phyloP scores from a whole-genome alignment of 345 rosid species.

The Rhodomyrtus tomentosa region DNA sequence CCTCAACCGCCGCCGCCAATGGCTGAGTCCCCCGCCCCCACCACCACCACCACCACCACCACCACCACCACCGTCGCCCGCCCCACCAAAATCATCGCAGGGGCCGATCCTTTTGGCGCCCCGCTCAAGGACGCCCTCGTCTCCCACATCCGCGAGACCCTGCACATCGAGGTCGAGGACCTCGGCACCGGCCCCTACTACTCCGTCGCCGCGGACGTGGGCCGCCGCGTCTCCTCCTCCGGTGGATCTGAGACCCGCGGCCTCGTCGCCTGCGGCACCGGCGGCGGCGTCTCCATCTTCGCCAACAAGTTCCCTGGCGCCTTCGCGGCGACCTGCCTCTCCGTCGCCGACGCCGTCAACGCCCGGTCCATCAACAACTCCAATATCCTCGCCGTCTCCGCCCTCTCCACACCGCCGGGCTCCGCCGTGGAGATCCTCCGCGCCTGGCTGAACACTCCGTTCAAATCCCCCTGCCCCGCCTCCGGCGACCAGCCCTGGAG shows the following conservation, averaged over 20 bases:
- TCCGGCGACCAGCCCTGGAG: slow-evolving; percentile 49
- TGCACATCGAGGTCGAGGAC: slow-evolving; percentile 72
- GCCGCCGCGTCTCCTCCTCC: slow-evolving; percentile 58
- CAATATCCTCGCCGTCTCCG: slow-evolving; percentile 80
- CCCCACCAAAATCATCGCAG: slow-evolving; percentile 42
- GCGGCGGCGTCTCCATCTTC: slow-evolving; percentile 71
- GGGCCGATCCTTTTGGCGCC: slow-evolving; percentile 60
- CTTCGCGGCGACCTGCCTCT: slow-evolving; percentile 67
- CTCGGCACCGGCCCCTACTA: slow-evolving; percentile 71
- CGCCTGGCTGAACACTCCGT: slow-evolving; percentile 61
- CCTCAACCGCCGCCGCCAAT: background rate
- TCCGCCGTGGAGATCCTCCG: slow-evolving; percentile 53
- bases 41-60: background rate
- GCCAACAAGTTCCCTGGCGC: slow-evolving; percentile 90
- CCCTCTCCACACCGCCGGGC: slow-evolving; percentile 38
- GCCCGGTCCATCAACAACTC: slow-evolving; percentile 69
- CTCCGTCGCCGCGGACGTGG: slow-evolving; percentile 74
- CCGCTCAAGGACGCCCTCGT: slow-evolving; percentile 58
- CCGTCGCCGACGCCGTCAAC: slow-evolving; percentile 53
- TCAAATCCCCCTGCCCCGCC: slow-evolving; percentile 79
- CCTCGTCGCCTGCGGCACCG: slow-evolving; percentile 71
- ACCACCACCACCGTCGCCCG: slow-evolving; percentile 1
- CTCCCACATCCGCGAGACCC: slow-evolving; percentile 49
- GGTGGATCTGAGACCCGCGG: slow-evolving; percentile 28
- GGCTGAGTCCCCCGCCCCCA: background rate